Evolutionary conservation across 2,329 filamentous ascomycete genomes (phyloP).

Genomic region (Penicillium sp.): DNA sequence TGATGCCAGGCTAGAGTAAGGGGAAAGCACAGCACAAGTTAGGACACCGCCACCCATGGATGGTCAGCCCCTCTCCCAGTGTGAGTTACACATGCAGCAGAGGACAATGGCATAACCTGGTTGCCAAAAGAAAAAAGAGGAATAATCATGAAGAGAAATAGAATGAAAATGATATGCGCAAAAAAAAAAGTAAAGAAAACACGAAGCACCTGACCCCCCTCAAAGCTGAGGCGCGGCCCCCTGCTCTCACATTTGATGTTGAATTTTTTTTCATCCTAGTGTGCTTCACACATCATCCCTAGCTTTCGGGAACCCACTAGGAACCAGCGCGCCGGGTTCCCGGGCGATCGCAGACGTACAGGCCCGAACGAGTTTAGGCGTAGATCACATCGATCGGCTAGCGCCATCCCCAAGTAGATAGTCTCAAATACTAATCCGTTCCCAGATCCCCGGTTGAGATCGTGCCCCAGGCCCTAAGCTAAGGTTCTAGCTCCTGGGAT

Average conservation of each 20-base stretch:
- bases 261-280: background rate
- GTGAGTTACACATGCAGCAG: constrained; percentile 22
- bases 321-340: constrained; percentile 23
- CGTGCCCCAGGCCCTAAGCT: constrained; percentile 1
- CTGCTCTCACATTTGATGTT: background rate
- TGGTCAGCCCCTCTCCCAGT: constrained; percentile 22
- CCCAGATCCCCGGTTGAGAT: constrained; percentile 11
- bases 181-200: background rate
- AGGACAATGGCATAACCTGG: background rate
- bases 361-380: constrained; percentile 23
- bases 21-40: constrained; percentile 5
- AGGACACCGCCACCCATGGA: constrained; percentile 18
- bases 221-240: constrained; percentile 2
- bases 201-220: background rate
- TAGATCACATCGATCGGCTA: constrained; percentile 22
- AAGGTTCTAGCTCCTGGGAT: background rate
- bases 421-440: constrained; percentile 13
- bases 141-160: constrained; percentile 1
- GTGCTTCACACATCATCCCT: constrained; percentile 9
- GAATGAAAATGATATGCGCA: background rate
- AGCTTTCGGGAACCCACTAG: constrained; percentile 19
- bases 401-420: constrained; percentile 12
- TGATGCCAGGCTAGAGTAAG: constrained; percentile 10
- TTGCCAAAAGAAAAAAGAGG: constrained; percentile 1
- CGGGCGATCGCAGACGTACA: constrained; percentile 22